phyloP scores from a whole-genome alignment of 495 filamentous ascomycete genomes.

The Mytilinidion resinicola region DNA sequence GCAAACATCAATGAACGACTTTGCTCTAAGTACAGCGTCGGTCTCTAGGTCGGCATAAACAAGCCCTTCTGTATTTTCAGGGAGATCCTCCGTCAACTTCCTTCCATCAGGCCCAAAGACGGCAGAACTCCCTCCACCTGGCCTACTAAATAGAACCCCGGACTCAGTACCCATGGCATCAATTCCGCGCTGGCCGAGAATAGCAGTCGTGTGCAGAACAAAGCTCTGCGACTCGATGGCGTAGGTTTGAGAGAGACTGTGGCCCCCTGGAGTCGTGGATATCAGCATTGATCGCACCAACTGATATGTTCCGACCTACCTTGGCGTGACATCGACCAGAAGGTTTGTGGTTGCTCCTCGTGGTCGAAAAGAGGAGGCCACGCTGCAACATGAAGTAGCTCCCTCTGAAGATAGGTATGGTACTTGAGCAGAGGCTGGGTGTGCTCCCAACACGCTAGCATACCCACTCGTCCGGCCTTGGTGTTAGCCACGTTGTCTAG shows the following conservation, averaged over 20 bases:
- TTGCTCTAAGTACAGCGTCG: constrained; percentile 34
- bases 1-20: constrained; percentile 40
- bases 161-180: constrained; percentile 36
- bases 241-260: constrained; percentile 42
- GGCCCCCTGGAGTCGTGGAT: constrained; percentile 31
- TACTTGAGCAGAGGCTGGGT: constrained; percentile 56
- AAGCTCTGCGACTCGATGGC: constrained; percentile 49
- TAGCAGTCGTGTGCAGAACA: constrained; percentile 44
- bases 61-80: constrained; percentile 38
- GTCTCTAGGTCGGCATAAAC: constrained; percentile 46
- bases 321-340: constrained; percentile 39
- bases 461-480: constrained; percentile 42
- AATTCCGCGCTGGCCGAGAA: constrained; percentile 42
- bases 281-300: no score
- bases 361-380: constrained; percentile 41
- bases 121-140: constrained; percentile 46
- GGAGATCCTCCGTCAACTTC: constrained; percentile 37
- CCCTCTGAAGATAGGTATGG: constrained; percentile 45
- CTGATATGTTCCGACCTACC: no score
- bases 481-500: constrained; percentile 42
- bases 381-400: constrained; percentile 52
- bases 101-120: constrained; percentile 52
- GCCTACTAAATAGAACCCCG: constrained; percentile 32
- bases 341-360: constrained; percentile 1
- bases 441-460: constrained; percentile 54